Base-by-base conservation (phyloP, 306 rosid genomes). In the Vigna angularis region DNA sequence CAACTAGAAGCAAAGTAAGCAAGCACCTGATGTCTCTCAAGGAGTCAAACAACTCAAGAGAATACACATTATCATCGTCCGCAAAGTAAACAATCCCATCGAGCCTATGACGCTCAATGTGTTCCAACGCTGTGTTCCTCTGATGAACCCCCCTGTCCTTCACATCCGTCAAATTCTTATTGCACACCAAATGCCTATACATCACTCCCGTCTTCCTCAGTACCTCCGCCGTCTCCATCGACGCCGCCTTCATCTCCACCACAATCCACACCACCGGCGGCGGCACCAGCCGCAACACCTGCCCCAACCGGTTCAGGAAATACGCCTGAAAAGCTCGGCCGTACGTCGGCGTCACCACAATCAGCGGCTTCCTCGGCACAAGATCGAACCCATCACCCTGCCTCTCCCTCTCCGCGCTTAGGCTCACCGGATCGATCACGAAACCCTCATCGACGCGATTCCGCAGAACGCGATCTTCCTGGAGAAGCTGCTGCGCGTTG, bases 61-160 rank as follows among this genome's bases (percentile, higher is more conserved):
- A 85, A 84, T 91, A 96, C 30, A 91, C 86, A 80, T 96, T 96
- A 80, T 93, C 96, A 45, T 96, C 99, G 9, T 96, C 99, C 0
- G 97, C 98, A 64, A 96, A 96, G 87, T 91, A 96, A 72, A 96
- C 97, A 83, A 96, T 84, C 62, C 94, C 99, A 78, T 96, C 96
- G 61, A 96, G 94, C 72, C 78, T 85, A 70, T 96, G 99, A 24
- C 52, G 85, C 73, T 93, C 98, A 85, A 96, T 90, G 87, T 96
- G 98, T 78, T 96, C 91, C 90, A 96, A 85, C n/a, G 98, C 99
- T 0, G 82, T 81, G 73, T 96, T 96, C 87, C 99, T 86, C 89
- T 93, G 99, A 81, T 90, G 87, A 77, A 96, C 98, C 7, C 99
- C 99, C 78, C 99, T 86, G 77, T 93, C 99, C 85, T 96, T 96